phyloP scores from a whole-genome alignment of 768 basidiomycete species.

The Boletus coccyginus region DNA sequence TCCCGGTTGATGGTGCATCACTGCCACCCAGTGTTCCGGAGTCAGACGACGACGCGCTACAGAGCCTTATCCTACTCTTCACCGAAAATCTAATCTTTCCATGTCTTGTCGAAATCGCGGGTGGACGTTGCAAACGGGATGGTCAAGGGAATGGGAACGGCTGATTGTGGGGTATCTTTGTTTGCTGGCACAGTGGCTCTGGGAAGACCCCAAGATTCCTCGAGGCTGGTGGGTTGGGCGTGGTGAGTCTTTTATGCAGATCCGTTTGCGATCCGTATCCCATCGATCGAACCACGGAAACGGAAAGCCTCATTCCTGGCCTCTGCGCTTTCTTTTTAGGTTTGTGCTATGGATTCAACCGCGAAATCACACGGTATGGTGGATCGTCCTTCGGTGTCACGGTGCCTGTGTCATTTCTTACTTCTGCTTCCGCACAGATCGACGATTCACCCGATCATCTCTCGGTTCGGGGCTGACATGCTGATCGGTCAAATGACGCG shows the following conservation, averaged over 20 bases:
- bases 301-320: constrained; percentile 84
- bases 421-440: constrained; percentile 41
- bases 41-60: constrained; percentile 56
- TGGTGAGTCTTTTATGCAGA: constrained; percentile 53
- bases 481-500: constrained; percentile 84
- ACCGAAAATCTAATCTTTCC: constrained; percentile 76
- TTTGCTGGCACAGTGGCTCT: constrained; percentile 88
- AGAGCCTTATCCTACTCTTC: constrained; percentile 78
- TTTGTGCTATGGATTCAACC: constrained; percentile 93
- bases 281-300: constrained; percentile 84
- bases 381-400: background rate
- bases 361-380: constrained; percentile 86
- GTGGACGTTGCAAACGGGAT: constrained; percentile 47
- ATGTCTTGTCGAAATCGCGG: constrained; percentile 74
- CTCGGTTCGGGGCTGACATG: constrained; percentile 85
- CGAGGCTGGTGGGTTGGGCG: constrained; percentile 84
- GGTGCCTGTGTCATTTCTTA: background rate
- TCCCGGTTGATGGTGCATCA: constrained; percentile 66
- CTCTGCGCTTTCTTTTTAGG: constrained; percentile 90
- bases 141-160: constrained; percentile 88
- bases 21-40: constrained; percentile 33
- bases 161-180: constrained; percentile 83
- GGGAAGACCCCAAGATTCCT: constrained; percentile 94
- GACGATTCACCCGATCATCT: constrained; percentile 86
- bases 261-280: constrained; percentile 23